Evolutionary conservation across 1,139 yeast species (phyloP).

Genomic region (Sugiyamaella japonica): DNA sequence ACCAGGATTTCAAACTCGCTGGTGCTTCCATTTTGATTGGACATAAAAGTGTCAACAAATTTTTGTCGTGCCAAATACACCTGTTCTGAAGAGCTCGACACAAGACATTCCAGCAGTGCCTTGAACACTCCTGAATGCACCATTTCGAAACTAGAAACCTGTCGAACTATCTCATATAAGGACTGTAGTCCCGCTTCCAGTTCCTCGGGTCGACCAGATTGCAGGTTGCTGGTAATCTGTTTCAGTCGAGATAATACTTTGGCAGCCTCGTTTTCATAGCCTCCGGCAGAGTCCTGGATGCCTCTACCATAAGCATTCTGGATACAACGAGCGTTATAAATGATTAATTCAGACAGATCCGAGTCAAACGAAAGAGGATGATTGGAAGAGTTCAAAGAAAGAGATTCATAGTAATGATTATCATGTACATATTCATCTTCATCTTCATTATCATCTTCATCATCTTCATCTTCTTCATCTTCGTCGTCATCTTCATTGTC

Average conservation of each 20-base stretch:
- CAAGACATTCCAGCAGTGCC: constrained; percentile 41
- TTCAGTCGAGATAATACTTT: constrained; percentile 26
- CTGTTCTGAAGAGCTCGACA: constrained; percentile 4
- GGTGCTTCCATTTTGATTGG: neutral
- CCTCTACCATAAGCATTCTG: constrained; percentile 26
- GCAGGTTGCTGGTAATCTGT: constrained; percentile 24
- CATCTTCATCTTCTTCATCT: constrained; percentile 27
- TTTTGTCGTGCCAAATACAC: constrained; percentile 36
- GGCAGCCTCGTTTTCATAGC: constrained; percentile 35
- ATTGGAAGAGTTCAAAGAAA: neutral
- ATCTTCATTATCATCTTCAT: constrained; percentile 26
- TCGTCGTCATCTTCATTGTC: constrained; percentile 31
- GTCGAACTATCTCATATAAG: constrained; percentile 37
- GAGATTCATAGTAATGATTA: constrained; percentile 29
- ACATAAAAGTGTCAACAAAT: constrained; percentile 51
- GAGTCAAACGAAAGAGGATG: constrained; percentile 20
- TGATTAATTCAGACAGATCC: constrained; percentile 25
- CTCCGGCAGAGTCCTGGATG: constrained; percentile 33
- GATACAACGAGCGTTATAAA: constrained; percentile 25
- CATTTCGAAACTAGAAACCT: constrained; percentile 72
- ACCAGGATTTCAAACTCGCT: constrained; percentile 46
- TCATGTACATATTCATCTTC: constrained; percentile 26
- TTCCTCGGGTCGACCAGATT: constrained; percentile 25
- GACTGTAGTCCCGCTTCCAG: constrained; percentile 1
- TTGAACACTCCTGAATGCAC: constrained; percentile 66